These are phyloP conservation scores for Hypoxylon fuscum DNA, from an alignment of 495 filamentous ascomycete genomes.

Conservation along the genomic window DNA sequence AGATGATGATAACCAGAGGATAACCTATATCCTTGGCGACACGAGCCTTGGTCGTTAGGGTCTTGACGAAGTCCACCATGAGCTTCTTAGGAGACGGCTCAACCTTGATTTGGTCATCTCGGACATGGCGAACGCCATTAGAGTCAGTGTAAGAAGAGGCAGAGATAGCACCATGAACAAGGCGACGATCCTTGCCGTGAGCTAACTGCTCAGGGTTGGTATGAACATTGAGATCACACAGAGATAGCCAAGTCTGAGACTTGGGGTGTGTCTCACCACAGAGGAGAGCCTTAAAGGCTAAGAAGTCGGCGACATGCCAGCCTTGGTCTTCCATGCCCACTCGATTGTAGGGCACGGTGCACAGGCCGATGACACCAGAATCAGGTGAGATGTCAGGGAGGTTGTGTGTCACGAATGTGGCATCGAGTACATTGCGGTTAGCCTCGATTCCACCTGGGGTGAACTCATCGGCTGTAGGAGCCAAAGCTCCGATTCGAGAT, in stretches of 20 bases:
- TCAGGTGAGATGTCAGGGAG: conserved; percentile 43
- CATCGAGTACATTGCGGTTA: conserved; percentile 24
- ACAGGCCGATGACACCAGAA: conserved; percentile 46
- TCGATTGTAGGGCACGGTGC: conserved; percentile 40
- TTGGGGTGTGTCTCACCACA: conserved; percentile 31
- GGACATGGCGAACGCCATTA: conserved; percentile 1
- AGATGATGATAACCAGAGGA: conserved; percentile 46
- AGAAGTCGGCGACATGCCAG: conserved; percentile 51
- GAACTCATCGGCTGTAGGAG: not conserved
- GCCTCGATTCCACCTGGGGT: not conserved
- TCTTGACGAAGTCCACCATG: conserved; percentile 19
- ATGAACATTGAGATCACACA: conserved; percentile 29
- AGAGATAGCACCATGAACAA: conserved; percentile 5
- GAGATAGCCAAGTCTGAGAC: conserved; percentile 46
- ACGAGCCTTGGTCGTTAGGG: conserved; percentile 30
- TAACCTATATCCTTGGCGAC: conserved; percentile 15
- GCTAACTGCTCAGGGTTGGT: conserved; percentile 24
- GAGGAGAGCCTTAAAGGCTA: conserved; percentile 48
- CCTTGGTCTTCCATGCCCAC: conserved; percentile 41
- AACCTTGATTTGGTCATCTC: conserved; percentile 36
- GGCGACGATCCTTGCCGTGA: conserved; percentile 22
- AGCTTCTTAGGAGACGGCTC: conserved; percentile 26
- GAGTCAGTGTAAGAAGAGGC: conserved; percentile 7
- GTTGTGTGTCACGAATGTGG: conserved; percentile 40
- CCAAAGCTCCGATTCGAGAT: not conserved